phyloP scores from a whole-genome alignment of 345 rosid species.

The Corchorus olitorius region DNA sequence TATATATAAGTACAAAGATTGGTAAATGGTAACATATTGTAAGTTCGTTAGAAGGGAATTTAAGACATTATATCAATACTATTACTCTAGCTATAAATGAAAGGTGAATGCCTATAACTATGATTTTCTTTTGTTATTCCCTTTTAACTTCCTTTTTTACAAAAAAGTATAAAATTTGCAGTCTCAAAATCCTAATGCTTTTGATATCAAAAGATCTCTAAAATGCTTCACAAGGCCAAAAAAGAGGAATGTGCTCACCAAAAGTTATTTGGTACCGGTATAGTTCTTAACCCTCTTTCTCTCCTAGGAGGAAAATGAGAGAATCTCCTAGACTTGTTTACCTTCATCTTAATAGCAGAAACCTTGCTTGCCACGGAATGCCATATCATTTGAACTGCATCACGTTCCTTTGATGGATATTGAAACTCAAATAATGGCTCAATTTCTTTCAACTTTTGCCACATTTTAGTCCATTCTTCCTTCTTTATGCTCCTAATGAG shows the following conservation, averaged over 20 bases:
- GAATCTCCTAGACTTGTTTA: conserved; percentile 64
- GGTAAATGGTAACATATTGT: no score
- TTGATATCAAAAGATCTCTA: background rate
- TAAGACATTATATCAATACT: background rate
- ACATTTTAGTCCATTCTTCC: conserved; percentile 81
- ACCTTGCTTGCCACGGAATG: conserved; percentile 79
- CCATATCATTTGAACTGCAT: conserved; percentile 95
- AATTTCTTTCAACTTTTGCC: conserved; percentile 62
- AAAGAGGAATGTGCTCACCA: conserved; percentile 42
- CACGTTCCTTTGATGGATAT: conserved; percentile 62
- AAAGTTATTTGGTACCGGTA: conserved; percentile 48
- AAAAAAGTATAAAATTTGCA: conserved; percentile 6
- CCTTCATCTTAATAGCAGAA: conserved; percentile 58
- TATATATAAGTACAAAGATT: no score
- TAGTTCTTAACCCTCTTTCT: conserved; percentile 30
- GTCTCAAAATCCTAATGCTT: conserved; percentile 17
- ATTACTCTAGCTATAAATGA: background rate
- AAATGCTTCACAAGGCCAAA: conserved; percentile 4
- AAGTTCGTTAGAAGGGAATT: background rate
- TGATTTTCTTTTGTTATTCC: background rate
- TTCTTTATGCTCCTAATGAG: conserved; percentile 60
- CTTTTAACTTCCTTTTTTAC: conserved; percentile 15
- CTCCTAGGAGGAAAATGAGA: conserved; percentile 24
- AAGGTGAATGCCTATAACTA: conserved; percentile 9
- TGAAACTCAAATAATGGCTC: conserved; percentile 59